Percentiles rank a stretch among this genome's conserved stretches.
These are phyloP conservation scores for Asterochloris erici DNA, from an alignment of 139 green algal genomes.

Conservation along the genomic window DNA sequence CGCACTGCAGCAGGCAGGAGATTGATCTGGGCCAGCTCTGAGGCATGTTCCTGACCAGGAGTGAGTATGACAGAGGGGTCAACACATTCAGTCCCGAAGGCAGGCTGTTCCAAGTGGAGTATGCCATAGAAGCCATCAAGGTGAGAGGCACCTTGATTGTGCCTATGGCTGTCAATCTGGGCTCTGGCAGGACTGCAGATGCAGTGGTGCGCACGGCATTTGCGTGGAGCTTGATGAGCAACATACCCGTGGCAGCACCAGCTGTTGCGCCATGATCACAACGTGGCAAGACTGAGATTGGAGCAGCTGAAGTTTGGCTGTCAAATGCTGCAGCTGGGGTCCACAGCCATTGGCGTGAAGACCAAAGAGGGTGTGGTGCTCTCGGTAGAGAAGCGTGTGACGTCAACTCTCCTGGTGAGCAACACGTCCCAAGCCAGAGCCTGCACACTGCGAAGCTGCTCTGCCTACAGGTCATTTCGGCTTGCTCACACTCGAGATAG, in stretches of 20 bases:
- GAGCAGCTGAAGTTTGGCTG: neutral
- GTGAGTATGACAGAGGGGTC: conserved; percentile 97
- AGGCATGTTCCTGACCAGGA: conserved; percentile 71
- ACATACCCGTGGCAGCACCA: neutral
- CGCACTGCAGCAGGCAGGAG: no score
- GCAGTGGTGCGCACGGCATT: no score
- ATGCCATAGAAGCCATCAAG: conserved; percentile 99
- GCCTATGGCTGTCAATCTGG: neutral
- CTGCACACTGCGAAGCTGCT: neutral
- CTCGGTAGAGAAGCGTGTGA: conserved; percentile 97
- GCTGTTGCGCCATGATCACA: neutral
- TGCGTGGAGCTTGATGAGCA: no score
- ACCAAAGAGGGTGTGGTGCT: conserved; percentile 92
- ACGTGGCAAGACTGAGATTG: neutral
- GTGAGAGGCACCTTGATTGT: conserved; percentile 29
- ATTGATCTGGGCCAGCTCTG: neutral
- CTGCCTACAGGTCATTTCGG: neutral
- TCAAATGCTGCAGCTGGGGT: conserved; percentile 77
- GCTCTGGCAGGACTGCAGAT: no score
- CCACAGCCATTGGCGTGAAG: conserved; percentile 93
- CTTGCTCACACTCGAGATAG: no score
- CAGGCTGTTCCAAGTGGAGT: conserved; percentile 98
- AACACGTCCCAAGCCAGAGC: neutral
- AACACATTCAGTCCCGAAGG: conserved; percentile 96
- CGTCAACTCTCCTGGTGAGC: conserved; percentile 88